These are phyloP conservation scores for Insectozyma bohioensis DNA, from an alignment of 1,139 yeast species.

Conservation along the genomic window DNA sequence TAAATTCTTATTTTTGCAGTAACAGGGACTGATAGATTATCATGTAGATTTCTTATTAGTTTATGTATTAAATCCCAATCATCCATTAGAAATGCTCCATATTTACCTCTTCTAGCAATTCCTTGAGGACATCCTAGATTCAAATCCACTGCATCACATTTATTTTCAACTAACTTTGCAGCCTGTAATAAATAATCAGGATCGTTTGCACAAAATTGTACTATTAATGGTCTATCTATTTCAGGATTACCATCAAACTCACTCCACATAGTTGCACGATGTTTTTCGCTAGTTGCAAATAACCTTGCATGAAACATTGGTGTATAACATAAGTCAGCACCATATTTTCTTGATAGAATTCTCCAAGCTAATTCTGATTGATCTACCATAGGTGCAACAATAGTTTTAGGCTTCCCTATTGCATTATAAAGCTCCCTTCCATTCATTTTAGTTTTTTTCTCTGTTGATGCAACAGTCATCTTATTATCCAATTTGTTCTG, in stretches of 20 bases:
- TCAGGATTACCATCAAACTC: conserved; percentile 66
- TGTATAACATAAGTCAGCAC: conserved; percentile 92
- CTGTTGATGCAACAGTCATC: neutral
- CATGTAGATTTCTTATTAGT: conserved; percentile 71
- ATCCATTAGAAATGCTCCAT: conserved; percentile 95
- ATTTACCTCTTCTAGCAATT: conserved; percentile 90
- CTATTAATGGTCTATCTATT: conserved; percentile 78
- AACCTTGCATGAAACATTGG: conserved; percentile 96
- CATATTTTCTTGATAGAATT: conserved; percentile 77
- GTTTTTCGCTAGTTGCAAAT: conserved; percentile 82
- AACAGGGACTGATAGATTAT: conserved; percentile 77
- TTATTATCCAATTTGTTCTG: neutral
- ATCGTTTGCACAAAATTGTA: conserved; percentile 96
- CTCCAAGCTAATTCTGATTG: conserved; percentile 97
- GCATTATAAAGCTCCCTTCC: conserved; percentile 74
- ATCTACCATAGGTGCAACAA: conserved; percentile 99
- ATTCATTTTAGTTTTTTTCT: conserved; percentile 15
- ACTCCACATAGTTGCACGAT: conserved; percentile 75
- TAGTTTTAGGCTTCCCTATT: conserved; percentile 74
- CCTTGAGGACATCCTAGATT: conserved; percentile 98
- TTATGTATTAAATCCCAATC: conserved; percentile 85
- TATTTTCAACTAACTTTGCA: conserved; percentile 73
- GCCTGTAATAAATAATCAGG: conserved; percentile 82
- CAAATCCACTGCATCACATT: conserved; percentile 94
- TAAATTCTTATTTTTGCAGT: conserved; percentile 94